A percentile compares a stretch with the other conserved stretches of the same genome.
Evolutionary conservation across 2,329 filamentous ascomycete species (phyloP).

Genomic region (Aspergillus neoniger): DNA sequence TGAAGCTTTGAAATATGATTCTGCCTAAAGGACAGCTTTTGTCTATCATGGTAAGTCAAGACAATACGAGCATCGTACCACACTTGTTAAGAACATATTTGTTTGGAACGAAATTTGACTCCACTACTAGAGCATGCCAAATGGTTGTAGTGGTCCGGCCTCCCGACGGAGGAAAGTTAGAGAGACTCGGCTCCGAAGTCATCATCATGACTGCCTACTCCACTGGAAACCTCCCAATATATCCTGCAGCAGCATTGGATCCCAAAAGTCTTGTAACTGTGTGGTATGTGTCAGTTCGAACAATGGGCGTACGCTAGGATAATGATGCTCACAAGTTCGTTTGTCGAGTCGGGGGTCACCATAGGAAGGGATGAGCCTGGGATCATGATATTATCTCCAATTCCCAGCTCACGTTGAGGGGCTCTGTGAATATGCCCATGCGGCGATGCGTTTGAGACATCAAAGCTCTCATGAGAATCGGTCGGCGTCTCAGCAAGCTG

Average conservation of each 20-base stretch:
- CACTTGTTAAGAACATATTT: no score
- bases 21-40: neutral
- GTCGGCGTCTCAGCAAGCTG: constrained; percentile 1
- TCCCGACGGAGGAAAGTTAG: no score
- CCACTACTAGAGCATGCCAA: no score
- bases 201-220: neutral
- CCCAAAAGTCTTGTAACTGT: constrained; percentile 7
- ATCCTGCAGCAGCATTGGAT: constrained; percentile 6
- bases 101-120: no score
- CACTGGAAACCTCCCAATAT: neutral
- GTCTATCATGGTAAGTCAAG: neutral
- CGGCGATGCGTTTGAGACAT: neutral
- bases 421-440: neutral
- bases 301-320: neutral
- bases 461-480: neutral
- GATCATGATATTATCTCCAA: neutral
- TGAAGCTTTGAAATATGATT: neutral
- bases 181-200: neutral
- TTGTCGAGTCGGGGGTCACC: constrained; percentile 4
- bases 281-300: neutral
- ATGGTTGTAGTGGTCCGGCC: no score
- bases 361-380: neutral
- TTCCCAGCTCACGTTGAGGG: no score
- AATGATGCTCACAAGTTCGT: neutral
- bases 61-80: no score